Evolutionary conservation across 306 rosid genomes (phyloP), one percentile per base, ranked within the genome.

Genomic region (Parietaria judaica): DNA sequence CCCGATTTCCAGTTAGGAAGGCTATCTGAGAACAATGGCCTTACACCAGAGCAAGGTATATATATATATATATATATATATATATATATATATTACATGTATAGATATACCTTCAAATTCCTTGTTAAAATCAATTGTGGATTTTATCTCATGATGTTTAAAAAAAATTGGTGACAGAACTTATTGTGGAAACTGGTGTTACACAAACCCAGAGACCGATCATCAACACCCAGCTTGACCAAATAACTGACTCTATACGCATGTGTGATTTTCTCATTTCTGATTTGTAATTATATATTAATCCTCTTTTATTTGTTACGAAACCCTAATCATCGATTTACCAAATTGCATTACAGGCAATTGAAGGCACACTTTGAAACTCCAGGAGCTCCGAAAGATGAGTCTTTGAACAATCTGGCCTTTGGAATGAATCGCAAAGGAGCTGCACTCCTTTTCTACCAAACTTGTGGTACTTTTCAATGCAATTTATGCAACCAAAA

Each of bases 381-480:
- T 1, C 84, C 81, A 3, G 98, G 89, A 70, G 90, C 75, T 66
- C 79, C 88, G 66, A 74, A 72, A 67, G 74, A 61, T 6, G 96
- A 84, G 78, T 88, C 94, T 51, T 76, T 92, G 17, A 68, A 82
- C 70, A 34, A 72, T 64, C 77, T 92, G 47, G 74, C 92, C 8
- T 23, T 75, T 23, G 86, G 95, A 80, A 75, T 86, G 92, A 86
- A 62, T 51, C 68, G 86, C 58, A 80, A 67, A 70, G 71, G 77
- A 69, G 95, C 98, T 4, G 95, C 95, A 1, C 66, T 60, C 36
- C 83, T 91, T 69, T 88, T 88, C 78, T 86, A 86, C 70, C 95
- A 82, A 60, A 86, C 87, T 54, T 80, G 86, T 65, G 96, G 98
- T 88, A 84, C 63, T 36, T 5, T 41, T 41, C 6, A 41, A 1